Percentiles rank a stretch among this genome's conserved stretches.
These are phyloP conservation scores for Aspergillus sp. DNA, from an alignment of 2,329 filamentous ascomycete species.

Conservation along the genomic window DNA sequence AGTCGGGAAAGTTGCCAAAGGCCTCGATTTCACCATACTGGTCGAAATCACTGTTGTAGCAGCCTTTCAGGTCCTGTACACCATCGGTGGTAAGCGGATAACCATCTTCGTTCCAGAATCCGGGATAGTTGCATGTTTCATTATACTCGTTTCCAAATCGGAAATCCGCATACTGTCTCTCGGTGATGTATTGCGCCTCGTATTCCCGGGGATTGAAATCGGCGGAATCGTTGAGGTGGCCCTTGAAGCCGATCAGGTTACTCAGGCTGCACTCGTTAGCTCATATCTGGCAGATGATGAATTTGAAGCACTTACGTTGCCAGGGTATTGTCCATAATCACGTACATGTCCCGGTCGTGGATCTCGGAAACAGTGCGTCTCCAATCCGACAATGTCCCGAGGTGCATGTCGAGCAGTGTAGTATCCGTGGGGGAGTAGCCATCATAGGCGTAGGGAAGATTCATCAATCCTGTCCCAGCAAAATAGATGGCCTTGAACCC, in stretches of 20 bases:
- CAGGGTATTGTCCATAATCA: conserved; percentile 62
- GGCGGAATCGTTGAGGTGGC: conserved; percentile 54
- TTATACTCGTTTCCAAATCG: conserved; percentile 50
- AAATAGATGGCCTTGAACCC: conserved; percentile 61
- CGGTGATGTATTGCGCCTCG: conserved; percentile 53
- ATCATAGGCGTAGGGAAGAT: conserved; percentile 60
- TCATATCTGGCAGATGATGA: not conserved
- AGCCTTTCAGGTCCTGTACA: conserved; percentile 47
- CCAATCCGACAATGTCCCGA: conserved; percentile 56
- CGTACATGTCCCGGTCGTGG: conserved; percentile 61
- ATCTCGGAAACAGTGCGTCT: conserved; percentile 55
- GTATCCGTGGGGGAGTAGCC: conserved; percentile 58
- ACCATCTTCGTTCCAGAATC: conserved; percentile 59
- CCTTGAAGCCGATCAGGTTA: conserved; percentile 60
- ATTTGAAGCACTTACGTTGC: conserved; percentile 46
- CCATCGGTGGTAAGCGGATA: conserved; percentile 45
- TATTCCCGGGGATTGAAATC: conserved; percentile 55
- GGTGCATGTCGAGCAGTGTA: conserved; percentile 60
- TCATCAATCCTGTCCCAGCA: conserved; percentile 60
- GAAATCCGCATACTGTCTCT: conserved; percentile 56
- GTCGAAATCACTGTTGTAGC: conserved; percentile 61
- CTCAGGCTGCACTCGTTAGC: conserved; percentile 37
- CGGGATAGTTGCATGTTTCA: conserved; percentile 53
- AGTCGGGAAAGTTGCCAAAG: conserved; percentile 60
- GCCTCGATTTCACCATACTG: conserved; percentile 61